phyloP scores from a whole-genome alignment of 768 basidiomycete species.

The Cytidiella melzeri region DNA sequence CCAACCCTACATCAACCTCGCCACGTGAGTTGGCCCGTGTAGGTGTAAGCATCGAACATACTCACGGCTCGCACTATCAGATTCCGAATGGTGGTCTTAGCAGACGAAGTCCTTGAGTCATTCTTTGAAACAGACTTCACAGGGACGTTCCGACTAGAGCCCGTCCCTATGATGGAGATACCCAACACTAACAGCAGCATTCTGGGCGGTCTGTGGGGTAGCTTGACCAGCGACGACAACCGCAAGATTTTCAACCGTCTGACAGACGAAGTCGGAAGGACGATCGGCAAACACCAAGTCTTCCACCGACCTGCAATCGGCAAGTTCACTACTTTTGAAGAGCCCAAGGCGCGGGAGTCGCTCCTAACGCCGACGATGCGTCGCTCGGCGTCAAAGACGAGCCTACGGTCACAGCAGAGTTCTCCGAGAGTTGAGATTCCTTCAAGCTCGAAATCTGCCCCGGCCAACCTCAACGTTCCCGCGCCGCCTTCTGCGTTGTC shows the following conservation, averaged over 20 bases:
- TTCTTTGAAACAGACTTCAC: slow-evolving; percentile 95
- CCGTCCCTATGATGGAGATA: slow-evolving; percentile 61
- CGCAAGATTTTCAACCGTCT: slow-evolving; percentile 91
- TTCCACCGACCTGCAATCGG: slow-evolving; percentile 80
- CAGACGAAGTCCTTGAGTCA: slow-evolving; percentile 92
- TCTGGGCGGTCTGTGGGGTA: slow-evolving; percentile 81
- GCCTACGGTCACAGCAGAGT: slow-evolving; percentile 30
- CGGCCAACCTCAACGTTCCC: slow-evolving; percentile 49
- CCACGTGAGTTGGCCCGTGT: slow-evolving; percentile 47
- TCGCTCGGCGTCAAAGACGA: slow-evolving; percentile 50
- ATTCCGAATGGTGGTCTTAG: slow-evolving; percentile 98
- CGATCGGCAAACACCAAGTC: slow-evolving; percentile 90
- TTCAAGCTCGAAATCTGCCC: slow-evolving; percentile 22
- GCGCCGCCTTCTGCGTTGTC: slow-evolving; percentile 21
- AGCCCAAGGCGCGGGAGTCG: slow-evolving; percentile 85
- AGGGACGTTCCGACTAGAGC: slow-evolving; percentile 77
- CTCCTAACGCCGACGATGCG: slow-evolving; percentile 69
- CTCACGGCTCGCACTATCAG: slow-evolving; percentile 30
- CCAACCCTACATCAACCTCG: slow-evolving; percentile 88
- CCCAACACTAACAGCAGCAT: slow-evolving; percentile 54
- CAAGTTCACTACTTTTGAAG: slow-evolving; percentile 75
- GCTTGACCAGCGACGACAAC: slow-evolving; percentile 86
- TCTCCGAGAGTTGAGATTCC: slow-evolving; percentile 23
- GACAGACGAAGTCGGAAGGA: slow-evolving; percentile 91
- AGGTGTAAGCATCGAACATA: neutral